Conservation (phyloP, 2,329 filamentous ascomycete genomes). For the Penicillium decumbens region DNA sequence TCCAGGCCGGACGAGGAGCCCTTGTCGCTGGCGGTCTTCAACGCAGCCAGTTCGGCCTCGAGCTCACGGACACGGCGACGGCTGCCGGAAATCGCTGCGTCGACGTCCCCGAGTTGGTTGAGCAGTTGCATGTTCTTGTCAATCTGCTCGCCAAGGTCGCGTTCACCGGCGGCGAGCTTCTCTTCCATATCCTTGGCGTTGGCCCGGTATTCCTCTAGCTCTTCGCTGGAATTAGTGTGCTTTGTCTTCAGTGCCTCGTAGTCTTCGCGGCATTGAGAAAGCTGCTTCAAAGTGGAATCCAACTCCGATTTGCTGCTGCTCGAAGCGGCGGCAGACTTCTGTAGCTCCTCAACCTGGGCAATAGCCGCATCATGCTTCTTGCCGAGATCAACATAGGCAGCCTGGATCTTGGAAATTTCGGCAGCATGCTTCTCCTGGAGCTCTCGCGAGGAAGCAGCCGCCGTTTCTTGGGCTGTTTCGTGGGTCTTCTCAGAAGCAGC, state of each 20-base stretch:
- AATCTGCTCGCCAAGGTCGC: constrained; percentile 38
- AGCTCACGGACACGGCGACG: constrained; percentile 38
- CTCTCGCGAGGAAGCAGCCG: constrained; percentile 17
- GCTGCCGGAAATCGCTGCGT: constrained; percentile 33
- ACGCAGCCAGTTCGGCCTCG: constrained; percentile 36
- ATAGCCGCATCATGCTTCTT: constrained; percentile 31
- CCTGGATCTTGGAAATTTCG: constrained; percentile 43
- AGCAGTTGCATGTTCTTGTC: constrained; percentile 41
- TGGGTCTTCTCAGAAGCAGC: constrained; percentile 50
- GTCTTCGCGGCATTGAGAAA: constrained; percentile 34
- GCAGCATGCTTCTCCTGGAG: constrained; percentile 37
- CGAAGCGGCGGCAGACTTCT: constrained; percentile 72
- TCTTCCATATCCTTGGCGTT: constrained; percentile 32
- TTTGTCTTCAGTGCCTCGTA: constrained; percentile 30
- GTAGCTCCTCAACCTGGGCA: constrained; percentile 71
- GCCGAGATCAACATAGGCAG: constrained; percentile 47
- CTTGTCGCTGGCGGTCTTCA: constrained; percentile 36
- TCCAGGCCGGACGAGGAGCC: constrained; percentile 30
- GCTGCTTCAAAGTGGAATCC: constrained; percentile 57
- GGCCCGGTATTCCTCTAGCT: constrained; percentile 31
- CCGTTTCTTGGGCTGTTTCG: constrained; percentile 42
- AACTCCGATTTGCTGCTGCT: constrained; percentile 66
- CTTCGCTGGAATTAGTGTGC: constrained; percentile 27
- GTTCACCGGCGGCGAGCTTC: constrained; percentile 32
- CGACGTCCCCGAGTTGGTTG: constrained; percentile 38